Evolutionary conservation across 2,329 filamentous ascomycete species (phyloP).

Genomic region (Cryphonectria nitschkei): DNA sequence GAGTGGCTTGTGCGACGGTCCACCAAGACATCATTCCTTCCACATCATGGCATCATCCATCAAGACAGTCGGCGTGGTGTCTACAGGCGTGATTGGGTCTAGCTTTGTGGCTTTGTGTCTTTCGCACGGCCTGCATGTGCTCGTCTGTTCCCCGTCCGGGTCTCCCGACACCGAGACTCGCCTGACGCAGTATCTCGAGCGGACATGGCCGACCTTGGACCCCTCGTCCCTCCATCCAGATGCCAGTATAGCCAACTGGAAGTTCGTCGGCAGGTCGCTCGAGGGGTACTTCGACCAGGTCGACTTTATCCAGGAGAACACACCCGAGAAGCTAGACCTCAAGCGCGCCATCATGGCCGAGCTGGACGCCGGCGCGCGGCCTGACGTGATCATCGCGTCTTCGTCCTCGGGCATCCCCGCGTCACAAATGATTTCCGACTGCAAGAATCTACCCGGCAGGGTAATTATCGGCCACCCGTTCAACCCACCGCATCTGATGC

Average conservation of each 20-base stretch:
- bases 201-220: slow-evolving; percentile 22
- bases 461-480: slow-evolving; percentile 51
- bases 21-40: too few species aligned
- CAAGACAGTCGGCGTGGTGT: slow-evolving; percentile 37
- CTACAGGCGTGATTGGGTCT: slow-evolving; percentile 41
- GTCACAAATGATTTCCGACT: slow-evolving; percentile 35
- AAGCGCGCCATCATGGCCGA: slow-evolving; percentile 43
- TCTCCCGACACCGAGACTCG: slow-evolving; percentile 39
- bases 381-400: slow-evolving; percentile 43
- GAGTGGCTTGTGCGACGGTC: too few species aligned
- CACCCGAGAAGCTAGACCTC: slow-evolving; percentile 44
- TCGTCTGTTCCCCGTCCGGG: slow-evolving; percentile 42
- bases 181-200: slow-evolving; percentile 30
- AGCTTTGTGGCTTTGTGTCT: slow-evolving; percentile 45
- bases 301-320: slow-evolving; percentile 45
- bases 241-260: slow-evolving; percentile 12
- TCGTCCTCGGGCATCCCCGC: slow-evolving; percentile 43
- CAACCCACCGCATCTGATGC: slow-evolving; percentile 54
- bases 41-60: slow-evolving; percentile 24
- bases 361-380: slow-evolving; percentile 38
- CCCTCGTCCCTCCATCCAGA: slow-evolving; percentile 1
- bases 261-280: slow-evolving; percentile 23
- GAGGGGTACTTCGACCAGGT: slow-evolving; percentile 30
- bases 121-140: slow-evolving; percentile 39
- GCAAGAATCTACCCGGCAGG: slow-evolving; percentile 37